A percentile compares a stretch with the other conserved stretches of the same genome.
Evolutionary conservation across 1,139 yeast species (phyloP).

Genomic region (Yamadazyma blattariae): DNA sequence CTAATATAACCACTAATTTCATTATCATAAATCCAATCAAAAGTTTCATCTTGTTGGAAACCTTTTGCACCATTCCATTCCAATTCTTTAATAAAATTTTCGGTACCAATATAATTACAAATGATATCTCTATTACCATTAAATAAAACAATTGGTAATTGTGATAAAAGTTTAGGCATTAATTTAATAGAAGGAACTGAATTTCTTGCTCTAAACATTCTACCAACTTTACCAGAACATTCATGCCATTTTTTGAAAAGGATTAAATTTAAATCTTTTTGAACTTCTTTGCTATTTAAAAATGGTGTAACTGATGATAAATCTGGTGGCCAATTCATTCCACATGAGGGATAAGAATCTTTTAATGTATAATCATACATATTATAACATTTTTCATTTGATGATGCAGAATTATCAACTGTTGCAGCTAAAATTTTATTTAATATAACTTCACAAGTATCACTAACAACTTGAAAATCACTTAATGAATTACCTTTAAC

Average conservation of each 20-base stretch:
- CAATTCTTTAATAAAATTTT: conserved; percentile 57
- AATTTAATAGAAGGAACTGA: conserved; percentile 63
- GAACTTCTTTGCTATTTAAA: conserved; percentile 54
- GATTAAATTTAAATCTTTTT: conserved; percentile 55
- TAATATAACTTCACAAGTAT: conserved; percentile 50
- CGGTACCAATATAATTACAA: conserved; percentile 81
- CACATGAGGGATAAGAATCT: conserved; percentile 84
- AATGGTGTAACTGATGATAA: conserved; percentile 58
- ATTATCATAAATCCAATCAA: conserved; percentile 55
- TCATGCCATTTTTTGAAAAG: conserved; percentile 62
- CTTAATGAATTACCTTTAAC: conserved; percentile 21
- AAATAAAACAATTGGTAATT: conserved; percentile 68
- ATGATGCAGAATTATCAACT: conserved; percentile 20
- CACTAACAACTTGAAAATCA: conserved; percentile 20
- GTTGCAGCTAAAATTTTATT: conserved; percentile 40
- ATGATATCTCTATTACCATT: conserved; percentile 88
- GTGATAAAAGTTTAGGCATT: conserved; percentile 60
- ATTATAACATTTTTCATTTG: conserved; percentile 59
- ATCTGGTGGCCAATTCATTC: conserved; percentile 92
- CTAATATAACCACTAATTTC: conserved; percentile 49
- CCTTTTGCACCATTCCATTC: conserved; percentile 70
- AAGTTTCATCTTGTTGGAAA: conserved; percentile 35
- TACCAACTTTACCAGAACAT: conserved; percentile 63
- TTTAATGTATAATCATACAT: conserved; percentile 74
- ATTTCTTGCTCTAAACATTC: conserved; percentile 46